Conservation (phyloP, 352 stramenopile genomes). For the Globisporangium abappressorium region DNA sequence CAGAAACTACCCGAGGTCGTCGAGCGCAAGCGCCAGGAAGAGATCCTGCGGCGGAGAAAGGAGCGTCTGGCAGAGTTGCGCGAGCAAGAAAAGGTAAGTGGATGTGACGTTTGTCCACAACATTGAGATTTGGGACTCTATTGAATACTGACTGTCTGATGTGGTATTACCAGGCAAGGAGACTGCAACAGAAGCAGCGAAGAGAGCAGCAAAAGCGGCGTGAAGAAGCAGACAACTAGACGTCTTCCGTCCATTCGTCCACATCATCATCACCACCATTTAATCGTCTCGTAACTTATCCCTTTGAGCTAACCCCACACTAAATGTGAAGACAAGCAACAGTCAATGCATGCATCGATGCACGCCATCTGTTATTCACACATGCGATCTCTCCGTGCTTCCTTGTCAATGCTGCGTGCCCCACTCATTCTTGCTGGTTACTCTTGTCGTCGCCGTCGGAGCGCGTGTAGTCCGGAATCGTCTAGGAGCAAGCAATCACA, state of each 20-base stretch:
- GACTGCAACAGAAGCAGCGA: constrained; percentile 51
- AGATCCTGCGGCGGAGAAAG: constrained; percentile 59
- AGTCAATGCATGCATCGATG: background rate
- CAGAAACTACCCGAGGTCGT: constrained; percentile 71
- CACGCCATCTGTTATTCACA: background rate
- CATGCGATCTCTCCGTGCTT: background rate
- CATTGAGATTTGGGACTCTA: background rate
- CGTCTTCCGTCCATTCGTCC: background rate
- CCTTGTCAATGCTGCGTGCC: too few species aligned
- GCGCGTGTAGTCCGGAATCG: constrained; percentile 18
- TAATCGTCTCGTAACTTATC: background rate
- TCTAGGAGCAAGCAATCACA: background rate
- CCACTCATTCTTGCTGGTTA: constrained; percentile 10
- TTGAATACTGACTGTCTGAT: background rate
- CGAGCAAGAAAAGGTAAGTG: constrained; percentile 63
- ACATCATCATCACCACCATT: background rate
- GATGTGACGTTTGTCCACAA: background rate
- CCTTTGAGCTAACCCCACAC: background rate
- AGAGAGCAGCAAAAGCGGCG: constrained; percentile 29
- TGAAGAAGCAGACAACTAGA: constrained; percentile 4
- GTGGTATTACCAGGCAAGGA: constrained; percentile 32
- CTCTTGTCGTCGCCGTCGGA: constrained; percentile 13
- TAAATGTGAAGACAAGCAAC: background rate
- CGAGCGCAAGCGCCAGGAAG: constrained; percentile 68
- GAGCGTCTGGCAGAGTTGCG: constrained; percentile 63